phyloP scores from a whole-genome alignment of 257 asterid species.

The Solanum ossicruentum region DNA sequence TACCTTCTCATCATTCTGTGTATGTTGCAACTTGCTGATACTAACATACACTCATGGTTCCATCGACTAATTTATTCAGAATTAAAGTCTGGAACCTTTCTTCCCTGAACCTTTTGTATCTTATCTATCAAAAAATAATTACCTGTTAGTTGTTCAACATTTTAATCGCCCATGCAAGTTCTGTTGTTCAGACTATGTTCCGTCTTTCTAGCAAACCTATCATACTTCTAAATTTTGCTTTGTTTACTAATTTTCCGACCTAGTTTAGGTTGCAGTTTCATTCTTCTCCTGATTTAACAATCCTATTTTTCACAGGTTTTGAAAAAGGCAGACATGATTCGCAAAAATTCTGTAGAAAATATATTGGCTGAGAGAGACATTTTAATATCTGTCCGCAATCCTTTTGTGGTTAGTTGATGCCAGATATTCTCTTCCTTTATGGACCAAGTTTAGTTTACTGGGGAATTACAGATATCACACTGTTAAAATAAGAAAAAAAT shows the following conservation, averaged over 20 bases:
- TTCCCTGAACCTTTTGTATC: neutral
- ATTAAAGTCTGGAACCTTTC: neutral
- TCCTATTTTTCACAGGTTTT: conserved; percentile 50
- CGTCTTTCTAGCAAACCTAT: neutral
- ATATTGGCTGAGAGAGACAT: conserved; percentile 97
- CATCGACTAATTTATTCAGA: neutral
- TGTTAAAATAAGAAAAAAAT: neutral
- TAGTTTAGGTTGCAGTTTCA: neutral
- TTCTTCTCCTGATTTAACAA: neutral
- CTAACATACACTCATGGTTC: neutral
- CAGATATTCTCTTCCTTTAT: neutral
- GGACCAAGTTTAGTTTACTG: neutral
- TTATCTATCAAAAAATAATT: neutral
- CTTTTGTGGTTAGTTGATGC: conserved; percentile 80
- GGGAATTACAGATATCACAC: neutral
- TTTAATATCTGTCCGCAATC: conserved; percentile 92
- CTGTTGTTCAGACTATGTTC: neutral
- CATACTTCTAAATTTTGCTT: neutral
- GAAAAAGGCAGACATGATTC: conserved; percentile 91
- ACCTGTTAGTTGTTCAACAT: neutral
- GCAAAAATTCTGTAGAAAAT: conserved; percentile 92
- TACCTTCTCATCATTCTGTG: neutral
- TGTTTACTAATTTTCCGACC: neutral
- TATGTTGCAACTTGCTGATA: neutral
- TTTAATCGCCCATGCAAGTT: neutral